Evolutionary conservation across 1,284 basidiomycete species (phyloP), one percentile per base, ranked within the genome.

Genomic region (Vanrija humicola): DNA sequence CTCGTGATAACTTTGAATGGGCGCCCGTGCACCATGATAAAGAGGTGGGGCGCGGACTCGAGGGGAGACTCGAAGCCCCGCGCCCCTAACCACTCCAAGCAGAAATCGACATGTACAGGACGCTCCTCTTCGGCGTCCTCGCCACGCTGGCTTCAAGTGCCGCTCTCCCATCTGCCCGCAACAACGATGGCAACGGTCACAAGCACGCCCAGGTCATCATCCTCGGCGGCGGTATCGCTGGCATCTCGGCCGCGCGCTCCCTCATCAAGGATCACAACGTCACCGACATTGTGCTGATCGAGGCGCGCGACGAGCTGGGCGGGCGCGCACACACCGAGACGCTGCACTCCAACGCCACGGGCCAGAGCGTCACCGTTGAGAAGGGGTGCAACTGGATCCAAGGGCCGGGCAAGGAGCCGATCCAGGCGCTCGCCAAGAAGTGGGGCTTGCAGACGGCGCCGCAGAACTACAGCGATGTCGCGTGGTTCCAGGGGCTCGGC

Each of bases 371-470:
- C 52, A 79, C 78, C 0, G 70, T 87, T 28, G 86, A 88, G 67
- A 69, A 82, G 9, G 86, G 86, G 19, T 81, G 85, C 15, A 86
- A 86, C 64, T 88, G 86, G 86, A 79, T 88, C 38, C 85, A 87
- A 64, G 86, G 86, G 8, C 64, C 74, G 6, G 80, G 76, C 5
- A 67, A 77, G 50, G 83, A 83, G 9, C 46, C 50, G 6, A 61
- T 61, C 44, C 40, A 34, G 0, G 73, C 73, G n/a, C 74, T 88
- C 43, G 83, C 83, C 7, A 71, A 80, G 65, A 85, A 84, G 60
- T 82, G 85, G 65, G 77, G 79, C 8, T 59, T 86, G 19, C 72
- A 77, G 59, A 82, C 81, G 0, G 76, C 71, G 2, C 42, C 29
- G 16, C 40, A 43, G 15, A 58, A 58, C 40, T 63, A 58, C 46